These are phyloP conservation scores for Fraxinus sp. DNA, from an alignment of 305 asterid genomes.

Conservation along the genomic window DNA sequence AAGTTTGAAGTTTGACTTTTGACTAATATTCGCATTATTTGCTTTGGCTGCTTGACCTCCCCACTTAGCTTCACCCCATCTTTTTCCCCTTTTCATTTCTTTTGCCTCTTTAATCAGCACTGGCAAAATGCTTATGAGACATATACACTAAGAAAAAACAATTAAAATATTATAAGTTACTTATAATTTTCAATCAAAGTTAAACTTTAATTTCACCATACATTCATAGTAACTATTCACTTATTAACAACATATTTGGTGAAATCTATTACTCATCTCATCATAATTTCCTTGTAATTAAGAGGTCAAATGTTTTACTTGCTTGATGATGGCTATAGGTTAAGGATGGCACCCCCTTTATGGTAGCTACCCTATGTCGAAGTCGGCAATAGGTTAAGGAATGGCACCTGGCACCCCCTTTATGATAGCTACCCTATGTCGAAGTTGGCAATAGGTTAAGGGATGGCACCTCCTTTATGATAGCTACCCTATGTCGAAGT, in stretches of 20 bases:
- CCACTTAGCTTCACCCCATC: constrained; percentile 25
- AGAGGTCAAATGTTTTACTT: neutral
- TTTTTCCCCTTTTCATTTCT: neutral
- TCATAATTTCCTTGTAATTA: neutral
- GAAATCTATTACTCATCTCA: neutral
- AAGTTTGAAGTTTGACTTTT: constrained; percentile 20
- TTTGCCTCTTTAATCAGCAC: neutral
- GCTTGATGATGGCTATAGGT: no score
- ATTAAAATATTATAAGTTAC: no score
- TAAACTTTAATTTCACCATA: no score
- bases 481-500: no score
- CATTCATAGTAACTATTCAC: neutral
- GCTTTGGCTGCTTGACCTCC: constrained; percentile 50
- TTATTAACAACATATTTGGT: neutral
- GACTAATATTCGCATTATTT: constrained; percentile 33
- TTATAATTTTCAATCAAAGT: neutral
- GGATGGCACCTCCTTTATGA: no score
- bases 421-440: no score
- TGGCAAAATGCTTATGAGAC: neutral
- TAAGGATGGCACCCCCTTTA: no score
- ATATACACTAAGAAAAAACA: neutral
- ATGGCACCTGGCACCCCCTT: no score
- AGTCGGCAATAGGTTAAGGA: no score
- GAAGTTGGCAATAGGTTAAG: no score
- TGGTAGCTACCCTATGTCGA: no score